Conservation (phyloP, 1,139 yeast genomes). For the Suhomyces choctaworum region DNA sequence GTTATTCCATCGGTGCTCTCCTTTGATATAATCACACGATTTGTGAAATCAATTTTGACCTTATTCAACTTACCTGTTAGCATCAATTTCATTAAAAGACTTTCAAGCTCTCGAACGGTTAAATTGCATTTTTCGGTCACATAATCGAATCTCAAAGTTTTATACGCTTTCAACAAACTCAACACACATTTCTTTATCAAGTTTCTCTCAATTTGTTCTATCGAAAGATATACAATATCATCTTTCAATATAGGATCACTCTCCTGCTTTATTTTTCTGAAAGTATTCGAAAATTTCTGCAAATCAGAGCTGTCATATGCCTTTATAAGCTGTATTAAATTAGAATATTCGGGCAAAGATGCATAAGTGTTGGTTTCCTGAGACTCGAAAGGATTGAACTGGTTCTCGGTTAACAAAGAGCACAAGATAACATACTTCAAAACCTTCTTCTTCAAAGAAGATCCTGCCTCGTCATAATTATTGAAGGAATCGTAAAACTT, state of each 20-base stretch:
- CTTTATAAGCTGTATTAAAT: conserved; percentile 31
- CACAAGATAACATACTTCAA: conserved; percentile 65
- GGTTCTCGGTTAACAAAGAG: conserved; percentile 62
- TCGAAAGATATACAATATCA: conserved; percentile 32
- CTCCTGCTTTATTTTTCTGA: conserved; percentile 18
- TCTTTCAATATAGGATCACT: conserved; percentile 30
- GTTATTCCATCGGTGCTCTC: conserved; percentile 13
- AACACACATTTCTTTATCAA: conserved; percentile 33
- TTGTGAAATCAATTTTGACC: conserved; percentile 47
- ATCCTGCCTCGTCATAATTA: conserved; percentile 79
- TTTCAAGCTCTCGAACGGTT: conserved; percentile 34
- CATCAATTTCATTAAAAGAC: conserved; percentile 40
- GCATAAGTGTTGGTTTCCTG: conserved; percentile 55
- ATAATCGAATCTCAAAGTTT: conserved; percentile 27
- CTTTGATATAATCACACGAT: conserved; percentile 26
- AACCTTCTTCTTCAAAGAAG: conserved; percentile 52
- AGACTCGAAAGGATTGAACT: conserved; percentile 66
- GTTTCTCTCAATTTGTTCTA: conserved; percentile 29
- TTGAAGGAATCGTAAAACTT: conserved; percentile 75
- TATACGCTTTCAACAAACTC: conserved; percentile 32
- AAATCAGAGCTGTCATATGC: conserved; percentile 35
- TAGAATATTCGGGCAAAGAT: conserved; percentile 35
- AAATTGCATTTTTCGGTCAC: conserved; percentile 25
- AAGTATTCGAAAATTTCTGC: conserved; percentile 19
- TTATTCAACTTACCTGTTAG: conserved; percentile 45